A percentile compares a stretch with the other conserved stretches of the same genome.
These are phyloP conservation scores for Diutina ranongensis DNA, from an alignment of 1,139 yeast genomes.

Conservation along the genomic window DNA sequence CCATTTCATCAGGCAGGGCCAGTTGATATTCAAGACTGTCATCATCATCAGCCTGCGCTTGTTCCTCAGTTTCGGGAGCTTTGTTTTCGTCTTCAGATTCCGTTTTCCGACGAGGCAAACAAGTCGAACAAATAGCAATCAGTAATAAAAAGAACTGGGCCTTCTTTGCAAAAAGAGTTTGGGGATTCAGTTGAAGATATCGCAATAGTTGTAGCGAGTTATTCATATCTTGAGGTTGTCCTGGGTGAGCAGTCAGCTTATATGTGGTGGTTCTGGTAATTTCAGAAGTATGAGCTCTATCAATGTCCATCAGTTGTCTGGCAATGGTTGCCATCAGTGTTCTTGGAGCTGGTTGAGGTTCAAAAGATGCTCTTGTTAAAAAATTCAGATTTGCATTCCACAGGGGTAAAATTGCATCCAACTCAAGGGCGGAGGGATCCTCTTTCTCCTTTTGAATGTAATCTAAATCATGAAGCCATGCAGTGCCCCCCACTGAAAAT, in stretches of 20 bases:
- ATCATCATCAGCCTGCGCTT: constrained; percentile 19
- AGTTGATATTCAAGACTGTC: constrained; percentile 69
- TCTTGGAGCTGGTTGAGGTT: constrained; percentile 5
- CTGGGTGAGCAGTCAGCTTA: constrained; percentile 30
- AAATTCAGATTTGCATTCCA: constrained; percentile 4
- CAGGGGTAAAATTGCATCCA: background rate
- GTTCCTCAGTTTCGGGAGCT: constrained; percentile 6
- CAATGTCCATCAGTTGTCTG: constrained; percentile 5
- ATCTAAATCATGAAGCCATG: constrained; percentile 81
- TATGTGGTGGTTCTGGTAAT: constrained; percentile 14
- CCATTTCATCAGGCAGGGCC: constrained; percentile 93
- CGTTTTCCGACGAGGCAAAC: constrained; percentile 49
- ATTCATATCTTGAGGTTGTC: constrained; percentile 17
- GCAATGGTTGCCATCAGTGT: constrained; percentile 2
- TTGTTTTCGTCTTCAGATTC: background rate
- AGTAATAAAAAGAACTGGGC: constrained; percentile 73
- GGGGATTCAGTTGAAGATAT: constrained; percentile 63
- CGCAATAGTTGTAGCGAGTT: constrained; percentile 46
- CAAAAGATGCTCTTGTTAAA: background rate
- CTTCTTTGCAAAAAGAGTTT: constrained; percentile 54
- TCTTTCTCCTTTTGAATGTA: constrained; percentile 10
- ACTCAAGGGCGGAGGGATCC: background rate
- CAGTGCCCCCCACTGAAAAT: constrained; percentile 73
- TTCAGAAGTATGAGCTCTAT: background rate
- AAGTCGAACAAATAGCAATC: constrained; percentile 81